phyloP scores from a whole-genome alignment of 2,329 filamentous ascomycete genomes.

The Cladophialophora exuberans region DNA sequence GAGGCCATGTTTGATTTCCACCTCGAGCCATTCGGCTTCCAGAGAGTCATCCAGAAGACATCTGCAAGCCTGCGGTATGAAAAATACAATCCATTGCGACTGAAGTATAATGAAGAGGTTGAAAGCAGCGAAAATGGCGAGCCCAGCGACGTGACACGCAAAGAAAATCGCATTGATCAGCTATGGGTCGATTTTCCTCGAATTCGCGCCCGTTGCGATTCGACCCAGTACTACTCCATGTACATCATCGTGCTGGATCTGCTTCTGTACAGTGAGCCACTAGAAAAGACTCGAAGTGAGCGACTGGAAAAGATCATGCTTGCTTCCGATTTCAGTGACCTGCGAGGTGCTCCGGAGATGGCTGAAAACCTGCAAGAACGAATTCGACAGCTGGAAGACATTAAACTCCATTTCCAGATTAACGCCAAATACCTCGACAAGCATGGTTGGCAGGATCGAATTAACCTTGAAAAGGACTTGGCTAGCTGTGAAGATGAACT shows the following conservation, averaged over 20 bases:
- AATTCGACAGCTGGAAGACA: conserved; percentile 90
- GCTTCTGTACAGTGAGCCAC: conserved; percentile 90
- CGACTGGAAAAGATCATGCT: conserved; percentile 98
- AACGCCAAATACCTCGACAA: conserved; percentile 85
- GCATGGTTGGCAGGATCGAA: conserved; percentile 86
- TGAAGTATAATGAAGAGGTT: conserved; percentile 97
- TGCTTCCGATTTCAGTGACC: conserved; percentile 95
- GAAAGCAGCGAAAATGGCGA: conserved; percentile 50
- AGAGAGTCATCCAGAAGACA: conserved; percentile 93
- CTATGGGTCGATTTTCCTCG: conserved; percentile 97
- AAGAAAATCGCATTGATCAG: conserved; percentile 87
- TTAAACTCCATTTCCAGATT: conserved; percentile 94
- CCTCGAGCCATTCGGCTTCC: conserved; percentile 94
- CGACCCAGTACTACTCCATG: conserved; percentile 93
- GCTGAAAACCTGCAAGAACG: conserved; percentile 88
- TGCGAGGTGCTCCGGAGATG: conserved; percentile 90
- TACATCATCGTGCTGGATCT: conserved; percentile 98
- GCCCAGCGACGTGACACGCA: conserved; percentile 51
- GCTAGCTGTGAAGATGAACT: conserved; percentile 91
- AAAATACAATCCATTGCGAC: conserved; percentile 94
- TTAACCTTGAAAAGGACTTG: conserved; percentile 87
- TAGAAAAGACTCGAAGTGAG: conserved; percentile 96
- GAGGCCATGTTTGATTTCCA: conserved; percentile 98
- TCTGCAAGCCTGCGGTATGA: conserved; percentile 93
- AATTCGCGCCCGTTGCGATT: conserved; percentile 93